Conservation (phyloP, 495 filamentous ascomycete species). For the Rostrohypoxylon terebratum region DNA sequence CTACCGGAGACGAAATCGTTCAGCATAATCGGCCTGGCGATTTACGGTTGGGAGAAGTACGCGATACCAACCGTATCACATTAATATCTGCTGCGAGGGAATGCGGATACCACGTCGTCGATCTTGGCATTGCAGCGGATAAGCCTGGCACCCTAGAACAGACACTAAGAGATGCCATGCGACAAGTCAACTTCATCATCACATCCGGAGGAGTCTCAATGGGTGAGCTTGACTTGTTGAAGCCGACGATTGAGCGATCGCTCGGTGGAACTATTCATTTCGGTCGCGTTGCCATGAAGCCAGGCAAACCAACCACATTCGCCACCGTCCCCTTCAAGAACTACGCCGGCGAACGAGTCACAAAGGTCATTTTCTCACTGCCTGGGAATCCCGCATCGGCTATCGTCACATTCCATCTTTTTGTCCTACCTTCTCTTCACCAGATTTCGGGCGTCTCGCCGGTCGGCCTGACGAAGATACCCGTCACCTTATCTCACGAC, state of each 20-base stretch:
- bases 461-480: constrained; percentile 75
- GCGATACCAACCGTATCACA: constrained; percentile 91
- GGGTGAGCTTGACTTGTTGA: constrained; percentile 97
- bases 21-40: constrained; percentile 72
- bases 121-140: constrained; percentile 89
- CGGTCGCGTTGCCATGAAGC: constrained; percentile 96
- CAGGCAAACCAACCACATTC: constrained; percentile 96
- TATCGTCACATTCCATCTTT: constrained; percentile 91
- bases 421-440: constrained; percentile 89
- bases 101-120: constrained; percentile 83
- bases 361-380: constrained; percentile 86
- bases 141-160: constrained; percentile 80
- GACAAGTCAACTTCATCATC: constrained; percentile 82
- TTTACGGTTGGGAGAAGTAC: constrained; percentile 82
- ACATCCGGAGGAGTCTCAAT: constrained; percentile 97
- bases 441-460: constrained; percentile 71
- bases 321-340: constrained; percentile 81
- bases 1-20: constrained; percentile 95
- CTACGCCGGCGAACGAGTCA: constrained; percentile 65
- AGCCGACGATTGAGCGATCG: constrained; percentile 92
- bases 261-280: constrained; percentile 97
- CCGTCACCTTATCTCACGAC: constrained; percentile 77
- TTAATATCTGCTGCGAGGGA: constrained; percentile 78
- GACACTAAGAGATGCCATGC: constrained; percentile 77
- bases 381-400: constrained; percentile 96